Conservation (phyloP, 371 early-diverging fungal species). For the Mortierella sp. region DNA sequence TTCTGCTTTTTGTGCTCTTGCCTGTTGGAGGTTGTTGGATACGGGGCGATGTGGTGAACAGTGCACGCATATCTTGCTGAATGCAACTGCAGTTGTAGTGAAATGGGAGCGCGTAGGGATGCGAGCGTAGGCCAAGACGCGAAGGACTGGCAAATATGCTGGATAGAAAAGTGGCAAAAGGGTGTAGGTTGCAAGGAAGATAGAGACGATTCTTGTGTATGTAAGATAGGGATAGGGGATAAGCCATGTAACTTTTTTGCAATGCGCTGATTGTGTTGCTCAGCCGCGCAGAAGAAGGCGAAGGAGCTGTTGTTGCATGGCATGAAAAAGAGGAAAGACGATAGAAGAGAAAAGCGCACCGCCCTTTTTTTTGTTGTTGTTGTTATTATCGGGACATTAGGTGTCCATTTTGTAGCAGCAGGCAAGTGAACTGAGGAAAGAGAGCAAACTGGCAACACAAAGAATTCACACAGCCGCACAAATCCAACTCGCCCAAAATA, state of each 20-base stretch:
- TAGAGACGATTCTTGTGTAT: background rate
- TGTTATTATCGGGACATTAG: background rate
- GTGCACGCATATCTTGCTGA: too few species aligned
- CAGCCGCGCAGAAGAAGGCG: background rate
- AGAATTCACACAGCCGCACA: background rate
- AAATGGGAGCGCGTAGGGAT: background rate
- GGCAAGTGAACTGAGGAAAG: background rate
- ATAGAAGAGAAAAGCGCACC: background rate
- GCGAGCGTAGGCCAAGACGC: background rate
- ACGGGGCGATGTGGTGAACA: too few species aligned
- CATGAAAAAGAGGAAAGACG: background rate
- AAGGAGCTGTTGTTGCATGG: background rate
- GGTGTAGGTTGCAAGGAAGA: background rate
- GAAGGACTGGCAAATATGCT: background rate
- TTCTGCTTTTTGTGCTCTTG: background rate
- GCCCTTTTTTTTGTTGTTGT: background rate
- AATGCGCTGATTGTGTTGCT: background rate
- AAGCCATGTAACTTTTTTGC: background rate
- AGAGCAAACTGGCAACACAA: background rate
- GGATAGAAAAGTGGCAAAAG: background rate
- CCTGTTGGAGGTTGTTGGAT: background rate
- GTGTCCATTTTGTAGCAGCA: background rate
- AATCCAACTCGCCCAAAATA: background rate
- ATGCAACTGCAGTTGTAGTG: too few species aligned
- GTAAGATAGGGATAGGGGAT: background rate